Evolutionary conservation across 345 rosid genomes (phyloP), one percentile per base, ranked within the genome.

Genomic region (Pugionium cornutum): DNA sequence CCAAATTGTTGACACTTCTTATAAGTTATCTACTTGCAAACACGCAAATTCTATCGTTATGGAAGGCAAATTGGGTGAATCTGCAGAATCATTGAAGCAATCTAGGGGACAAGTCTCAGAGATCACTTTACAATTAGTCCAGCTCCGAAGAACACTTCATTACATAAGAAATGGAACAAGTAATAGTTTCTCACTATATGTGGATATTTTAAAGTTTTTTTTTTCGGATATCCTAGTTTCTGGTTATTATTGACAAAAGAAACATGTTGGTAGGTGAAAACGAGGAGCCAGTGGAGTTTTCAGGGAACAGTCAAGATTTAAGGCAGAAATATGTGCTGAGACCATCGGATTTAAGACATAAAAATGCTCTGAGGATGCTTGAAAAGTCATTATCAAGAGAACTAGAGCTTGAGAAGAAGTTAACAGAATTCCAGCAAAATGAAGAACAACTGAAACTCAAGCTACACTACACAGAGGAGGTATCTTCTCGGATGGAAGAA

Each of bases 401-500:
- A 86, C 61, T 84, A 41, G 84, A 87, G 66, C 87, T 85, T 5
- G 89, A 86, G 84, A 88, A 84, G 80, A 83, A 83, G 69, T 49
- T 86, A 67, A 70, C 75, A 45, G 83, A 79, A n/a, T 72, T 79
- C 2, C 74, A 73, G 68, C 85, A 77, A 78, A 85, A 79, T 27
- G 92, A 92, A 78, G 92, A 88, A 61, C 92, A 86, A 68, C 69
- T 92, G 77, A 83, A 86, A 70, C 49, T 83, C 53, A 90, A 90
- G 86, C 83, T 94, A 29, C 90, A 84, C 50, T 76, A 69, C 64
- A 94, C 90, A 0, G 92, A 85, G 64, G 92, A 88, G 75, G 88
- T 94, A 8, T 73, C 89, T 69, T 75, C 87, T 39, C 85, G 85
- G 75, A 94, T 94, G 96, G 99, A 94, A 79, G 99, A 89, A 86